Evolutionary conservation across 2,329 filamentous ascomycete genomes (phyloP).

Genomic region (Achaetomium macrosporum): DNA sequence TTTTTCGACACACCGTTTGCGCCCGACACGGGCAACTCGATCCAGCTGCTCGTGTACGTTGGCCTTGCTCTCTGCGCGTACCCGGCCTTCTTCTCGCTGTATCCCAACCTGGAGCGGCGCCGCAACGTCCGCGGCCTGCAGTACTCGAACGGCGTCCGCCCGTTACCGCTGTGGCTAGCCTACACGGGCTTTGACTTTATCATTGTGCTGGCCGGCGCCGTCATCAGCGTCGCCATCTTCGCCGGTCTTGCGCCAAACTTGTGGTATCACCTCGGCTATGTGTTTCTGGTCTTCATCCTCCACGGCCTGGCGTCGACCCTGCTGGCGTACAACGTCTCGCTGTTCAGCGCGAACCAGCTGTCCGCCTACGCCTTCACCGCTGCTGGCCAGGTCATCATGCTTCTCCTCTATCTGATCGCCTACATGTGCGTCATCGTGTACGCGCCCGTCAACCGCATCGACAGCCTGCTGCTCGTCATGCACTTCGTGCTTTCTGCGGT

Average conservation of each 20-base stretch:
- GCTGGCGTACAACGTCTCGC: conserved; percentile 73
- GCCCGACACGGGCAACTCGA: conserved; percentile 61
- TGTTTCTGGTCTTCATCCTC: conserved; percentile 74
- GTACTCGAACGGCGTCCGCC: conserved; percentile 85
- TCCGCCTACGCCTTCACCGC: conserved; percentile 80
- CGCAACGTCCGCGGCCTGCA: conserved; percentile 76
- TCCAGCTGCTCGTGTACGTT: conserved; percentile 79
- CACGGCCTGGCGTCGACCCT: conserved; percentile 75
- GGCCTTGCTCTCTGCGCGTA: conserved; percentile 71
- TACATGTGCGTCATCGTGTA: conserved; percentile 72
- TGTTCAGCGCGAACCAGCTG: conserved; percentile 72
- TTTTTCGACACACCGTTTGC: conserved; percentile 70
- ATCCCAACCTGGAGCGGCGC: conserved; percentile 78
- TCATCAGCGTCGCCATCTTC: conserved; percentile 64
- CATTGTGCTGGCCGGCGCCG: conserved; percentile 62
- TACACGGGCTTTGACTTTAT: conserved; percentile 76
- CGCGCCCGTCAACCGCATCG: conserved; percentile 62
- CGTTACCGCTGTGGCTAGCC: conserved; percentile 76
- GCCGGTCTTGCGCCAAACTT: conserved; percentile 50
- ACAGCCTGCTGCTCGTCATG: conserved; percentile 59
- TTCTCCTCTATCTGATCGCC: conserved; percentile 65
- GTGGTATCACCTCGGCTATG: conserved; percentile 74
- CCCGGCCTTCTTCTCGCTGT: conserved; percentile 82
- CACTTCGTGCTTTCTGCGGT: conserved; percentile 71
- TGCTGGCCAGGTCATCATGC: conserved; percentile 65